These are phyloP conservation scores for Flaveria robusta DNA, from an alignment of 129 eudicot genomes.

Conservation along the genomic window DNA sequence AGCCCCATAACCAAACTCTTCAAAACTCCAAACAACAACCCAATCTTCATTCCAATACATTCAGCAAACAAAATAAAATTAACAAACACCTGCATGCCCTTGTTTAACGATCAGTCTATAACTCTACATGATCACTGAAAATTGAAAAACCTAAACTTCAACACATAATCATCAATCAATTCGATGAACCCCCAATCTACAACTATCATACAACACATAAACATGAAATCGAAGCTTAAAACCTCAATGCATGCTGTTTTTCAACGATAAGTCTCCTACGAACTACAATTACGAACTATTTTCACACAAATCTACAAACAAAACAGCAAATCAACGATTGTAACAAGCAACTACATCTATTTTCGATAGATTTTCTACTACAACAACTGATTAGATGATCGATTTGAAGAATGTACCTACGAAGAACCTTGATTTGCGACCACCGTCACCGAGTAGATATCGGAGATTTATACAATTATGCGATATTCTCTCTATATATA, in stretches of 20 bases:
- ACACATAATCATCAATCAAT: not conserved
- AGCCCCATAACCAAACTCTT: too few relatives aligned
- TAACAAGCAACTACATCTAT: not conserved
- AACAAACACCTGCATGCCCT: not conserved
- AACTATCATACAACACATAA: not conserved
- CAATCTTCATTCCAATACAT: not conserved
- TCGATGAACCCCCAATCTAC: not conserved
- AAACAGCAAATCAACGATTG: conserved; percentile 20
- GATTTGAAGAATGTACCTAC: conserved; percentile 30
- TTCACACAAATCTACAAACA: conserved; percentile 3
- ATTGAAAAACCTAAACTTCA: not conserved
- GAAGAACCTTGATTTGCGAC: conserved; percentile 16
- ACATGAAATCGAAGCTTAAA: conserved; percentile 11
- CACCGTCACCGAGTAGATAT: conserved; percentile 34
- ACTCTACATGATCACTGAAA: too few relatives aligned
- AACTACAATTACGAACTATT: not conserved
- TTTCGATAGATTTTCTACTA: not conserved
- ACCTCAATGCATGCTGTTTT: conserved; percentile 31
- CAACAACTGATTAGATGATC: conserved; percentile 6
- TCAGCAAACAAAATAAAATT: not conserved
- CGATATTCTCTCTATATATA: conserved; percentile 28
- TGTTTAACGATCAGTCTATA: not conserved
- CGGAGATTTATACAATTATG: conserved; percentile 3
- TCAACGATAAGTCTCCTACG: conserved; percentile 11
- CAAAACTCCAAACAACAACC: not conserved